Evolutionary conservation across 176 grass and related monocot genomes (phyloP).

Genomic region (Avena sativa): DNA sequence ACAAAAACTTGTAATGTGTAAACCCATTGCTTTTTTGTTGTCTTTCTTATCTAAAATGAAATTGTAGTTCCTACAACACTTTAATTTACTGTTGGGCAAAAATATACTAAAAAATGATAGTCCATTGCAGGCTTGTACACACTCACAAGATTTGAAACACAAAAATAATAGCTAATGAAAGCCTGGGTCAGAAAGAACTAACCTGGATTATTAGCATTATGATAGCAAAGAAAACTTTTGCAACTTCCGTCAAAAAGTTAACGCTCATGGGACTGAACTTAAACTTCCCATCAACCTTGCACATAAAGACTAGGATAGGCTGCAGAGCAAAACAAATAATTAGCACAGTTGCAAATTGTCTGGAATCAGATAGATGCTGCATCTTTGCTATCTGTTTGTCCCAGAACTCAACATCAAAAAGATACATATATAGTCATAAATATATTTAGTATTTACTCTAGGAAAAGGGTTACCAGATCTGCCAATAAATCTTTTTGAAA

Average conservation of each 20-base stretch:
- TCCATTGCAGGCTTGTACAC: neutral
- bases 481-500: neutral
- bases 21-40: neutral
- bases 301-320: conserved; percentile 99
- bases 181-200: conserved; percentile 38
- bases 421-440: neutral
- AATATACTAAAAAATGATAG: conserved; percentile 4
- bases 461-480: neutral
- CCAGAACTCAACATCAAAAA: conserved; percentile 23
- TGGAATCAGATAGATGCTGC: neutral
- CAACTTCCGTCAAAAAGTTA: conserved; percentile 88
- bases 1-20: conserved; percentile 29
- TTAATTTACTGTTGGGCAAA: conserved; percentile 2
- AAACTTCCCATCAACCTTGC: conserved; percentile 97
- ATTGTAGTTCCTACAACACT: neutral
- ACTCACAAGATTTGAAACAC: conserved; percentile 14
- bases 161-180: conserved; percentile 38
- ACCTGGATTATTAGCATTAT: conserved; percentile 93
- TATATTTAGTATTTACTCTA: conserved; percentile 1
- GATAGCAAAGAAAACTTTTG: conserved; percentile 93
- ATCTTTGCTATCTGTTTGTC: conserved; percentile 5
- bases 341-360: neutral
- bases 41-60: conserved; percentile 12
- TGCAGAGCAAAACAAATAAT: conserved; percentile 52
- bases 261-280: conserved; percentile 95